These are phyloP conservation scores for Kodamaea restingae DNA, from an alignment of 805 yeast species.

Conservation along the genomic window DNA sequence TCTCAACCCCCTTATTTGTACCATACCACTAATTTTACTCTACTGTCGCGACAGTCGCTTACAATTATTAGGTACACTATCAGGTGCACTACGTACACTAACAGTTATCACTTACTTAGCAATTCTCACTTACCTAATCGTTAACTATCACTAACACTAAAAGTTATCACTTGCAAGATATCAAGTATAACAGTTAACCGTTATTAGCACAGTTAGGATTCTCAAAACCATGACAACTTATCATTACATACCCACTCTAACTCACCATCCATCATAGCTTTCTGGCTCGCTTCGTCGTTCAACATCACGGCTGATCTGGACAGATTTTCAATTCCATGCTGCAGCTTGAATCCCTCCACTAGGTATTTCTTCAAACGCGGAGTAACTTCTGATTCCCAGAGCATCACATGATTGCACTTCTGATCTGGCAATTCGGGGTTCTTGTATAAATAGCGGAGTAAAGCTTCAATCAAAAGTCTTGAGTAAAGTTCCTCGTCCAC, in stretches of 20 bases:
- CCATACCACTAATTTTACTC: no score
- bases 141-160: no score
- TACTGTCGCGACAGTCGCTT: no score
- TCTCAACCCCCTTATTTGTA: no score
- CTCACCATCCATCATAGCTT: slow-evolving; percentile 20
- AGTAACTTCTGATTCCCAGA: slow-evolving; percentile 35
- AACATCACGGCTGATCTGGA: slow-evolving; percentile 35
- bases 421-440: slow-evolving; percentile 9
- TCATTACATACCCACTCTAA: slow-evolving; percentile 40
- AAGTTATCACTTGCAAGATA: no score
- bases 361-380: slow-evolving; percentile 14
- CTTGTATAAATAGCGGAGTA: slow-evolving; percentile 15
- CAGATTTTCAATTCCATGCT: slow-evolving; percentile 27
- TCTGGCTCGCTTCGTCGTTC: slow-evolving; percentile 23
- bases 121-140: no score
- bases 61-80: no score
- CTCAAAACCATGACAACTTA: slow-evolving; percentile 41
- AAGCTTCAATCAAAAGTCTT: slow-evolving; percentile 13
- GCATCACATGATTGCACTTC: slow-evolving; percentile 17
- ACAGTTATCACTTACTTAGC: no score
- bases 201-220: background rate
- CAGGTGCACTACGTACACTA: no score
- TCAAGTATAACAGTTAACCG: no score
- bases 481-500: slow-evolving; percentile 16
- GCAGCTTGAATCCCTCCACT: slow-evolving; percentile 14